A percentile compares a stretch with the other conserved stretches of the same genome.
These are phyloP conservation scores for Podila verticillata DNA, from an alignment of 192 early-diverging fungal genomes.

Conservation along the genomic window DNA sequence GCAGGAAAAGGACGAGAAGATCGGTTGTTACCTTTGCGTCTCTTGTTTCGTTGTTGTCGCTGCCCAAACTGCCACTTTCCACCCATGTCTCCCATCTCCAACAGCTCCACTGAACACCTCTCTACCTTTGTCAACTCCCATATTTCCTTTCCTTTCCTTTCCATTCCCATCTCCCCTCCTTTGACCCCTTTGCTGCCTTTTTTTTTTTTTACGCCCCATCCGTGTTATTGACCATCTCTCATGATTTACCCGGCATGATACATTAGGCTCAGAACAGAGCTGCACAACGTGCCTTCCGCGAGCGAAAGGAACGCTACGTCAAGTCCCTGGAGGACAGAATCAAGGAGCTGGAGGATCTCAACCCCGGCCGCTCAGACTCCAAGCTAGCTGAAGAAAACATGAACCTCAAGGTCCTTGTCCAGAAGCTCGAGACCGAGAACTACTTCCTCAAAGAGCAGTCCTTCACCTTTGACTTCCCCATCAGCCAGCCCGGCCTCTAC, in stretches of 20 bases:
- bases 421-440: slow-evolving; percentile 63
- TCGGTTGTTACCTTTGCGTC: too few species aligned
- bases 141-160: too few species aligned
- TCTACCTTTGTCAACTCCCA: too few species aligned
- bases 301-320: slow-evolving; percentile 87
- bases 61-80: too few species aligned
- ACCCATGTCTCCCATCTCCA: too few species aligned
- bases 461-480: slow-evolving; percentile 62
- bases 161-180: too few species aligned
- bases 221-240: not conserved
- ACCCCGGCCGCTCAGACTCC: slow-evolving; percentile 51
- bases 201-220: not conserved
- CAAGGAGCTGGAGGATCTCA: slow-evolving; percentile 70
- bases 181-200: too few species aligned
- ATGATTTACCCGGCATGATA: not conserved
- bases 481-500: slow-evolving; percentile 55
- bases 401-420: slow-evolving; percentile 56
- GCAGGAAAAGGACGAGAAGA: too few species aligned
- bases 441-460: slow-evolving; percentile 61
- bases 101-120: too few species aligned
- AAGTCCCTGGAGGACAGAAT: slow-evolving; percentile 82
- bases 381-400: slow-evolving; percentile 58
- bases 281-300: slow-evolving; percentile 88
- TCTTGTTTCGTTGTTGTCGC: too few species aligned
- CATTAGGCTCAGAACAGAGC: slow-evolving; percentile 80